Evolutionary conservation across 2,329 filamentous ascomycete genomes (phyloP).

Genomic region (Trichoderma cornu-damae): DNA sequence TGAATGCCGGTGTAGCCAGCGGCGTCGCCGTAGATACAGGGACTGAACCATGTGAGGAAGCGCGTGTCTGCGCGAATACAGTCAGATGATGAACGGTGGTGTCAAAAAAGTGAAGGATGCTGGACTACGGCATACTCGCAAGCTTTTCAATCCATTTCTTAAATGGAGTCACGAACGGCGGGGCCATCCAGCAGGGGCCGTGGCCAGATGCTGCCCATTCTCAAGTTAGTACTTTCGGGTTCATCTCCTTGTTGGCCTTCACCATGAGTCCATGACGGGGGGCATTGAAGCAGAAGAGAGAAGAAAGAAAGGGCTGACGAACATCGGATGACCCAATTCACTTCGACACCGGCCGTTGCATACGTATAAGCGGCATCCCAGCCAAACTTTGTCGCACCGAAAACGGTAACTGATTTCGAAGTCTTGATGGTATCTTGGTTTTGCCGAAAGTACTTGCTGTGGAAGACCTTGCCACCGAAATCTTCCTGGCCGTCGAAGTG

Average conservation of each 20-base stretch:
- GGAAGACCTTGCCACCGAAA: slow-evolving; percentile 46
- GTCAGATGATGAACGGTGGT: neutral
- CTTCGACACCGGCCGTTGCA: slow-evolving; percentile 49
- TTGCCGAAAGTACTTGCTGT: slow-evolving; percentile 43
- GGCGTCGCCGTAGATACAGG: slow-evolving; percentile 64
- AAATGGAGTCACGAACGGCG: slow-evolving; percentile 60
- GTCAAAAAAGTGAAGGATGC: neutral
- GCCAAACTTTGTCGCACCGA: slow-evolving; percentile 60
- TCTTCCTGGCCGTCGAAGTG: slow-evolving; percentile 41
- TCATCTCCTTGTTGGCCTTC: too few species aligned
- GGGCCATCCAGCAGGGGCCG: slow-evolving; percentile 55
- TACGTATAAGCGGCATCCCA: slow-evolving; percentile 62
- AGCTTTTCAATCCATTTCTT: slow-evolving; percentile 65
- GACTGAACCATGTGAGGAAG: slow-evolving; percentile 67
- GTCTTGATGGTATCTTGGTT: slow-evolving; percentile 38
- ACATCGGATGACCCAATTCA: slow-evolving; percentile 57
- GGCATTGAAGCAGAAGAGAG: too few species aligned
- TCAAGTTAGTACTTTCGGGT: neutral
- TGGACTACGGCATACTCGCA: slow-evolving; percentile 40
- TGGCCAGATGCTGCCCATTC: slow-evolving; percentile 40
- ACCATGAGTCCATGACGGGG: too few species aligned
- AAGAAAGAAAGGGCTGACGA: neutral
- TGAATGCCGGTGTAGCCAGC: slow-evolving; percentile 55
- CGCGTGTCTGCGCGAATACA: slow-evolving; percentile 45
- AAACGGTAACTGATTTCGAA: slow-evolving; percentile 46